Conservation (phyloP, 2,329 filamentous ascomycete genomes). For the Hypoxylon sp. region DNA sequence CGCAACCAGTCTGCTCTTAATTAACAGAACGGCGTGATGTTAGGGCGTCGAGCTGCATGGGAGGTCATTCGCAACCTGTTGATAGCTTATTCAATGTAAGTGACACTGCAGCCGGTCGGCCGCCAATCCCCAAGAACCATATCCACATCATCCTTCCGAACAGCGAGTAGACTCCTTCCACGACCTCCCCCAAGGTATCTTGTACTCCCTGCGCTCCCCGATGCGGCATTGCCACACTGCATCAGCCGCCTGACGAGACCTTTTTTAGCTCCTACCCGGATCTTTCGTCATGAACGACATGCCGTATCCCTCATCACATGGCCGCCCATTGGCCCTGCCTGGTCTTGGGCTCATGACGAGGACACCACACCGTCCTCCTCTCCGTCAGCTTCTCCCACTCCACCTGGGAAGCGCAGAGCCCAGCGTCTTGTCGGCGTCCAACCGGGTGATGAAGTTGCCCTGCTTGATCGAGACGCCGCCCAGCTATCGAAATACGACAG, state of each 20-base stretch:
- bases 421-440: constrained; percentile 13
- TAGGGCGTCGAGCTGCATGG: constrained; percentile 15
- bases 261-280: constrained; percentile 17
- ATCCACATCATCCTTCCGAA: constrained; percentile 17
- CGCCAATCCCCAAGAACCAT: constrained; percentile 24
- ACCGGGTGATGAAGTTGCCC: constrained; percentile 19
- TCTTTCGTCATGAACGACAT: constrained; percentile 34
- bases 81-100: constrained; percentile 24
- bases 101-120: constrained; percentile 29
- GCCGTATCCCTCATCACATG: constrained; percentile 27
- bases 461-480: constrained; percentile 11
- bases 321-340: constrained; percentile 20
- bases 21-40: constrained; percentile 21
- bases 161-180: constrained; percentile 25
- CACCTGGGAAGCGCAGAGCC: constrained; percentile 8
- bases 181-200: constrained; percentile 14
- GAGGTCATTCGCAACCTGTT: constrained; percentile 30
- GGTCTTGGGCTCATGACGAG: constrained; percentile 23
- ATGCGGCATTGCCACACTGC: constrained; percentile 28
- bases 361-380: constrained; percentile 22
- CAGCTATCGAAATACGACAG: constrained; percentile 11
- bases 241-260: constrained; percentile 25
- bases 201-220: constrained; percentile 16
- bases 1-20: constrained; percentile 28
- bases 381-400: constrained; percentile 22